Base-by-base conservation (phyloP, 176 grass and related monocot species). In the Cenchrus fungigraminus region DNA sequence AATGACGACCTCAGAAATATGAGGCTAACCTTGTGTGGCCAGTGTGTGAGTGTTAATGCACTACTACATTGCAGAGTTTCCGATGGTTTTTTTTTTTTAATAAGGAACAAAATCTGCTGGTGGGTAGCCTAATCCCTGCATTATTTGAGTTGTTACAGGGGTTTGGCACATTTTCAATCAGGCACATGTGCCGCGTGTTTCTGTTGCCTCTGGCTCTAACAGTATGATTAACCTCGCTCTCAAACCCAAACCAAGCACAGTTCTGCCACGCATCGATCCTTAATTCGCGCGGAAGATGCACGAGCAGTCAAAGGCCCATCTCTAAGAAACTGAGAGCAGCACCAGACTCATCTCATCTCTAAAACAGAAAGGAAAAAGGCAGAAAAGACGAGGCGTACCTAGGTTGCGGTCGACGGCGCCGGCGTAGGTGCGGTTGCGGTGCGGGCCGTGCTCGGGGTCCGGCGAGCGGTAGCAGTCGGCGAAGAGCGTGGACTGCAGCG, bases 381-480 rank as follows among this genome's bases (percentile, higher is more conserved):
- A 6, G 9, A 1, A 34, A n/a, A 54, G 66, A 49, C 17, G 60
- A 61, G 34, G 34, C 73, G 65, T 74, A 98, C 96, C 96, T 19
- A 98, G 65, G 84, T 95, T 92, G 65, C 91, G 87, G 22, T 92
- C 93, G 56, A 98, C 96, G 74, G 93, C 91, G 29, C 87, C 68
- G 46, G 92, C 91, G 91, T 98, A 98, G 47, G 91, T 95, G 84
- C 94, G 92, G 86, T 98, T 98, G 50, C 88, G 84, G 91, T 92
- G 93, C 69, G 94, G 94, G 0, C 96, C 96, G 55, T 83, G 83
- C 86, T 82, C 82, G 4, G 86, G 89, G 76, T 98, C 93, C 52
- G 91, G 93, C 82, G 89, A 95, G 0, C 89, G 96, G 83, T 98
- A 98, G 90, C 93, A 98, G 65, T 98, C 95, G 73, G 93, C 86